Conservation (phyloP, 1,284 basidiomycete genomes). For the Marasmius sp. region DNA sequence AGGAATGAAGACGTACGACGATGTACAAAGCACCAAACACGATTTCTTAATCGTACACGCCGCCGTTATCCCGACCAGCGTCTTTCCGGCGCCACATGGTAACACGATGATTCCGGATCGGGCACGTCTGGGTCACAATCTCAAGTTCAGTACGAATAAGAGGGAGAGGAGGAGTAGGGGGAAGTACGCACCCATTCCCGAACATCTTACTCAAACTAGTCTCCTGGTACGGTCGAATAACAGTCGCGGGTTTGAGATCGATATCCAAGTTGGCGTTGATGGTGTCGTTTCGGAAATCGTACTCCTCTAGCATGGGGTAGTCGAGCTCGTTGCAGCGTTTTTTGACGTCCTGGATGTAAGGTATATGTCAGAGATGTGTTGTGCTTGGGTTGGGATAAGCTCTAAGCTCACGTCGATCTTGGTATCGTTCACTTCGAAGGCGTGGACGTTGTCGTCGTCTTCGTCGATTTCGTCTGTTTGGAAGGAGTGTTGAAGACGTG, state of each 20-base stretch:
- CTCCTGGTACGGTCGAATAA: slow-evolving; percentile 96
- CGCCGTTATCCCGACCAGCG: slow-evolving; percentile 97
- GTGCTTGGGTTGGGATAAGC: background rate
- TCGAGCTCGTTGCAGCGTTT: slow-evolving; percentile 93
- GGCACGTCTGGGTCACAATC: slow-evolving; percentile 84
- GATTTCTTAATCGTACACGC: slow-evolving; percentile 99
- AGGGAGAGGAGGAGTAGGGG: background rate
- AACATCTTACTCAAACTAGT: slow-evolving; percentile 98
- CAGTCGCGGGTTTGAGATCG: slow-evolving; percentile 93
- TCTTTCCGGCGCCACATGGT: slow-evolving; percentile 98
- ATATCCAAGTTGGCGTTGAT: slow-evolving; percentile 95
- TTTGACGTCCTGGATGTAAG: slow-evolving; percentile 72
- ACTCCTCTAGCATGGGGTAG: slow-evolving; percentile 96
- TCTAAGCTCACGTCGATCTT: slow-evolving; percentile 75
- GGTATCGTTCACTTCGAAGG: slow-evolving; percentile 90
- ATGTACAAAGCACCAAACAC: slow-evolving; percentile 96
- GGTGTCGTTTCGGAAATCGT: slow-evolving; percentile 96
- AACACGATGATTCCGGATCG: slow-evolving; percentile 98
- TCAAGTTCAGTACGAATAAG: too few species aligned
- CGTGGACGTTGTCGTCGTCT: slow-evolving; percentile 93
- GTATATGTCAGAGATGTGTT: too few species aligned
- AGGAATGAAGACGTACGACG: slow-evolving; percentile 70
- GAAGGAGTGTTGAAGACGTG: background rate
- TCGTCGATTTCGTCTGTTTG: slow-evolving; percentile 89
- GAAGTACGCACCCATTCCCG: slow-evolving; percentile 78